Percentiles rank a stretch among this genome's conserved stretches.
Conservation (phyloP, 768 basidiomycete genomes). For the Leucocoprinus birnbaumii region DNA sequence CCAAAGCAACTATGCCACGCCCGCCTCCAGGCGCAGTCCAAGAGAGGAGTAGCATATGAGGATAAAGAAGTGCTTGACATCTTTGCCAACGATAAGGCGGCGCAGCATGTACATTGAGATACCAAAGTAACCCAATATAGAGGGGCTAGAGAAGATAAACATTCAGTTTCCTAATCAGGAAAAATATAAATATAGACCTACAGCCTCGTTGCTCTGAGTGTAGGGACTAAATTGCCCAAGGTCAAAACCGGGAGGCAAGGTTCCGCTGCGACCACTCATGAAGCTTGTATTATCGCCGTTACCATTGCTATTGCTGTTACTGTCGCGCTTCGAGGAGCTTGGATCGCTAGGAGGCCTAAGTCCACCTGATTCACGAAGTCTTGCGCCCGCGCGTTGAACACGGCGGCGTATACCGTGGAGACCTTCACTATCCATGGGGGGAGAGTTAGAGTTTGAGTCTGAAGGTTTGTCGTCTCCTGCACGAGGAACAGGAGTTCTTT, state of each 20-base stretch:
- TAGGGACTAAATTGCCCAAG: slow-evolving; percentile 43
- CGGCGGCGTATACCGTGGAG: slow-evolving; percentile 50
- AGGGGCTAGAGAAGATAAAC: slow-evolving; percentile 58
- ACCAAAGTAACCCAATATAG: slow-evolving; percentile 85
- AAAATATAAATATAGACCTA: slow-evolving; percentile 25
- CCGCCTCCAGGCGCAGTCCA: slow-evolving; percentile 87
- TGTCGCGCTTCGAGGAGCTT: slow-evolving; percentile 20
- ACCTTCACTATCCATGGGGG: slow-evolving; percentile 36
- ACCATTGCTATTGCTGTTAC: slow-evolving; percentile 18
- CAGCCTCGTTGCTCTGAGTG: slow-evolving; percentile 47
- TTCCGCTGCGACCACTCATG: slow-evolving; percentile 27
- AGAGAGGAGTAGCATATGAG: slow-evolving; percentile 79
- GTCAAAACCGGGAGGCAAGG: slow-evolving; percentile 41
- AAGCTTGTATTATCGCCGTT: slow-evolving; percentile 25
- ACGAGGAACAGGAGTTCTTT: slow-evolving; percentile 52
- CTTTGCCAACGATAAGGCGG: slow-evolving; percentile 80
- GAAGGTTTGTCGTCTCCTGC: slow-evolving; percentile 35
- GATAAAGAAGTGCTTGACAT: slow-evolving; percentile 80
- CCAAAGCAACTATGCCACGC: slow-evolving; percentile 81
- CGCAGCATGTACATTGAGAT: slow-evolving; percentile 85
- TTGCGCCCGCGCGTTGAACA: slow-evolving; percentile 34
- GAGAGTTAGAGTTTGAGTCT: slow-evolving; percentile 25
- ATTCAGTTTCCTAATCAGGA: slow-evolving; percentile 15
- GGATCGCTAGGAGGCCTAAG: slow-evolving; percentile 20
- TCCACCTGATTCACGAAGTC: slow-evolving; percentile 29